phyloP scores from a whole-genome alignment of 441 rosid species.

The Erodium texanum region DNA sequence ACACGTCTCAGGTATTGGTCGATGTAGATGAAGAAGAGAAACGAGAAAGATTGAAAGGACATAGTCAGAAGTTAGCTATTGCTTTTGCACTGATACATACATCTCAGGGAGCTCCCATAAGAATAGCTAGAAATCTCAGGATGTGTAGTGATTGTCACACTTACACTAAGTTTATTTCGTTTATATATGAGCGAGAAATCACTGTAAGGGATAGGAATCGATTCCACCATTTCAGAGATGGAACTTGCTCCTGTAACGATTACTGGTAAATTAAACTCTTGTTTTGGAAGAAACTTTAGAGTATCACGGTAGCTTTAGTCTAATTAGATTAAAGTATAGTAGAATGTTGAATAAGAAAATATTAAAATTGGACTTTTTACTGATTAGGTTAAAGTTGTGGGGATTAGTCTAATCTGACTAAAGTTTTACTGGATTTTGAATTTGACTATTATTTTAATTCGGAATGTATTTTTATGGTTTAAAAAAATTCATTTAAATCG shows the following conservation, averaged over 20 bases:
- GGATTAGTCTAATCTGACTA: too few species aligned
- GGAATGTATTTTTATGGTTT: too few species aligned
- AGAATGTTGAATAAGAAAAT: too few species aligned
- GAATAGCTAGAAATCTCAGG: constrained; percentile 8
- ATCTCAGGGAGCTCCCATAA: constrained; percentile 22
- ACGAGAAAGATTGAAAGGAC: constrained; percentile 44
- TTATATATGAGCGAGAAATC: constrained; percentile 2
- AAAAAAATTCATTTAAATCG: too few species aligned
- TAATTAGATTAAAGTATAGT: too few species aligned
- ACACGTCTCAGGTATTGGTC: constrained; percentile 40
- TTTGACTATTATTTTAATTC: too few species aligned
- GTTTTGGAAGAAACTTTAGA: too few species aligned
- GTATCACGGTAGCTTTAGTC: too few species aligned
- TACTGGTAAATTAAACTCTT: constrained; percentile 51
- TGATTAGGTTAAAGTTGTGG: too few species aligned
- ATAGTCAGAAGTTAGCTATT: constrained; percentile 70
- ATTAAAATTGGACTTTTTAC: too few species aligned
- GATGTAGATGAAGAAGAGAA: constrained; percentile 70
- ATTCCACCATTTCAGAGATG: constrained; percentile 16
- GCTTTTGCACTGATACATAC: constrained; percentile 55
- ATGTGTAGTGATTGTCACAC: constrained; percentile 11
- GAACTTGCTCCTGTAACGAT: constrained; percentile 73
- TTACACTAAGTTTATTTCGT: constrained; percentile 4
- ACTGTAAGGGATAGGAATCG: constrained; percentile 11
- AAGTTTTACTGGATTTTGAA: too few species aligned